Evolutionary conservation across 1,284 basidiomycete species (phyloP).

Genomic region (Tilletia caries): DNA sequence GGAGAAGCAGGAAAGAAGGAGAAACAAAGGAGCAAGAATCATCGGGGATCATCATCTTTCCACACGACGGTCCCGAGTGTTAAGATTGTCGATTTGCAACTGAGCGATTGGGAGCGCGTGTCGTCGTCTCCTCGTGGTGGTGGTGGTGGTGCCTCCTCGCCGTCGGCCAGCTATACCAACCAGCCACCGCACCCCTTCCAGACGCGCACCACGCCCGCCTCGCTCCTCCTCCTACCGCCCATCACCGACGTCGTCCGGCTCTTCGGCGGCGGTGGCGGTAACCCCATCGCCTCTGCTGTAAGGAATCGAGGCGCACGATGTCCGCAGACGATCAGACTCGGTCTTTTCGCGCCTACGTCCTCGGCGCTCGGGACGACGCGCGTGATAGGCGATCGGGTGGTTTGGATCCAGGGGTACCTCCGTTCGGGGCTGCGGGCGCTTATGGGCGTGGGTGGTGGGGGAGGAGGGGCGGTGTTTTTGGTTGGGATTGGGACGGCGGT

Average conservation of each 20-base stretch:
- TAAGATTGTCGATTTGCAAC: slow-evolving; percentile 3
- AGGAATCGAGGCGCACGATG: background rate
- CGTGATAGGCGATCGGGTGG: no score
- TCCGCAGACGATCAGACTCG: background rate
- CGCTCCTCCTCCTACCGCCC: background rate
- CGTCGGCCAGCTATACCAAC: background rate
- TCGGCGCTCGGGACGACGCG: no score
- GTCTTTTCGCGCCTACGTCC: background rate
- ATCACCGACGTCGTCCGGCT: slow-evolving; percentile 1
- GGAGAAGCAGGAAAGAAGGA: background rate
- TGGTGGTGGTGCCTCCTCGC: background rate
- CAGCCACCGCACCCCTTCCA: background rate
- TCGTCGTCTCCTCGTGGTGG: background rate
- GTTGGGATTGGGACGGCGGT: no score
- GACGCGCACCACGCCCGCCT: slow-evolving; percentile 1
- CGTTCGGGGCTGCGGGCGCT: no score
- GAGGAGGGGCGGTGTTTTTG: no score
- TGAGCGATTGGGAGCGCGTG: background rate
- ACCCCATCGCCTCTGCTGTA: background rate
- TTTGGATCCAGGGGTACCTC: background rate
- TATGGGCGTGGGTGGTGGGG: no score
- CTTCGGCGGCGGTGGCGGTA: background rate
- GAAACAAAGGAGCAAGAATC: background rate
- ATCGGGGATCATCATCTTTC: background rate
- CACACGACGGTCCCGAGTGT: background rate